Conservation (phyloP, 495 filamentous ascomycete genomes). For the Parachaetomium inaequale region DNA sequence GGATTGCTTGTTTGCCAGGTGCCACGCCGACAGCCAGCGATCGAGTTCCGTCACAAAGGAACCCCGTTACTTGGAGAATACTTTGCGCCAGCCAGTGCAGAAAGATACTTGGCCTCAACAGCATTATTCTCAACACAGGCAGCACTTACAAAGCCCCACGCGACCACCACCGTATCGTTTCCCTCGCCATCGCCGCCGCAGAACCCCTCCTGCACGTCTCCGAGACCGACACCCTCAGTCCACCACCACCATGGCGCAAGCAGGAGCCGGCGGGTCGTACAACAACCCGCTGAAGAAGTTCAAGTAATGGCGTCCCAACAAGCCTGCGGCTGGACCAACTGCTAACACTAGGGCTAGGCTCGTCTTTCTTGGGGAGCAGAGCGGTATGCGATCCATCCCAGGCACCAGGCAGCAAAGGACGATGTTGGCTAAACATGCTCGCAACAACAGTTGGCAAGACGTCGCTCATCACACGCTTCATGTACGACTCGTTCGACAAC, state of each 20-base stretch:
- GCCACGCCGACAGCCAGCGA: neutral
- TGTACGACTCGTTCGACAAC: slow-evolving; percentile 99
- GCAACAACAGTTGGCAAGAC: slow-evolving; percentile 87
- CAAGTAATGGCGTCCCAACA: slow-evolving; percentile 58
- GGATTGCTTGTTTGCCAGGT: slow-evolving; percentile 11
- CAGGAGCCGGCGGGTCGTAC: slow-evolving; percentile 74
- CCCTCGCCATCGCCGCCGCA: neutral
- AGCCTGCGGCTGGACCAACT: neutral
- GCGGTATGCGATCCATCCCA: slow-evolving; percentile 59
- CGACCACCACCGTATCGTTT: neutral
- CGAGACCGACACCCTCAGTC: slow-evolving; percentile 1
- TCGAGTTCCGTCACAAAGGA: slow-evolving; percentile 7
- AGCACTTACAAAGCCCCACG: neutral
- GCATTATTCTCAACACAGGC: neutral
- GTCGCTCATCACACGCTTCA: slow-evolving; percentile 96
- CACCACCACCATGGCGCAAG: slow-evolving; percentile 43
- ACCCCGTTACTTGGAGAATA: neutral
- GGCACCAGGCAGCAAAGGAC: neutral
- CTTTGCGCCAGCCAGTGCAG: neutral
- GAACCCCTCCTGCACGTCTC: slow-evolving; percentile 4
- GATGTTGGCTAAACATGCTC: slow-evolving; percentile 20
- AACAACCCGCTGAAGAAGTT: slow-evolving; percentile 99
- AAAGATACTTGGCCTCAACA: slow-evolving; percentile 8
- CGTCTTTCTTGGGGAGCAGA: slow-evolving; percentile 96
- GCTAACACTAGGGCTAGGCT: slow-evolving; percentile 54